Conservation (phyloP, 1,284 basidiomycete genomes). For the Phellopilus nigrolimitatus region DNA sequence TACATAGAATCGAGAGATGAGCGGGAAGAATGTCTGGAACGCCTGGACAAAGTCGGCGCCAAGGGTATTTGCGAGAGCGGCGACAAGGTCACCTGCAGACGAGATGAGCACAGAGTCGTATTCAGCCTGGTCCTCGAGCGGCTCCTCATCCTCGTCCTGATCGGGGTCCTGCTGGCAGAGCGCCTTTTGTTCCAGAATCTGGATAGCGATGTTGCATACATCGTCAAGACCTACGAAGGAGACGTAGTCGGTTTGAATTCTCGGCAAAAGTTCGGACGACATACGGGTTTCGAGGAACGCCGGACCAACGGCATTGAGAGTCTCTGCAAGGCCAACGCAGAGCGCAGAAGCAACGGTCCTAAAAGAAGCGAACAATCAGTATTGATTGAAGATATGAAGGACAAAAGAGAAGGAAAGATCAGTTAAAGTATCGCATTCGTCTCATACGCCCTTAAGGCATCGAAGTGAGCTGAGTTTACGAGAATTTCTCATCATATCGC, state of each 20-base stretch:
- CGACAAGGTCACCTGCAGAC: slow-evolving; percentile 92
- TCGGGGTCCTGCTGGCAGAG: slow-evolving; percentile 96
- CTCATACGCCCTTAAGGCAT: slow-evolving; percentile 58
- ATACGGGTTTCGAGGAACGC: slow-evolving; percentile 71
- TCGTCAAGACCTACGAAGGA: slow-evolving; percentile 63
- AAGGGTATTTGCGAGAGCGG: slow-evolving; percentile 82
- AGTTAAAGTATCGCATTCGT: slow-evolving; percentile 39
- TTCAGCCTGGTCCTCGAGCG: slow-evolving; percentile 85
- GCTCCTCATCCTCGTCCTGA: slow-evolving; percentile 82
- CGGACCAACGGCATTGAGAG: slow-evolving; percentile 87
- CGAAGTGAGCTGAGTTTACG: slow-evolving; percentile 87
- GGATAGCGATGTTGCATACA: slow-evolving; percentile 74
- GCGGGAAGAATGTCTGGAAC: slow-evolving; percentile 83
- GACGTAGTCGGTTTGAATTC: slow-evolving; percentile 19
- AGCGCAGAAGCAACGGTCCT: slow-evolving; percentile 86
- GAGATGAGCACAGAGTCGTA: slow-evolving; percentile 96
- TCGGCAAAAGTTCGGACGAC: slow-evolving; percentile 27
- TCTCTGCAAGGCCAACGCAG: slow-evolving; percentile 85
- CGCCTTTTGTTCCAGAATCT: slow-evolving; percentile 89
- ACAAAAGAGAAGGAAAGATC: slow-evolving; percentile 24
- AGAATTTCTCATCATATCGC: slow-evolving; percentile 52
- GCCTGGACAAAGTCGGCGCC: slow-evolving; percentile 84
- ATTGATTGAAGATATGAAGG: slow-evolving; percentile 12
- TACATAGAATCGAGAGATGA: slow-evolving; percentile 92
- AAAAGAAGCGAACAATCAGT: slow-evolving; percentile 25